Percentiles rank a stretch among this genome's conserved stretches.
phyloP scores from a whole-genome alignment of 345 rosid species.

The Hibiscus trionum region DNA sequence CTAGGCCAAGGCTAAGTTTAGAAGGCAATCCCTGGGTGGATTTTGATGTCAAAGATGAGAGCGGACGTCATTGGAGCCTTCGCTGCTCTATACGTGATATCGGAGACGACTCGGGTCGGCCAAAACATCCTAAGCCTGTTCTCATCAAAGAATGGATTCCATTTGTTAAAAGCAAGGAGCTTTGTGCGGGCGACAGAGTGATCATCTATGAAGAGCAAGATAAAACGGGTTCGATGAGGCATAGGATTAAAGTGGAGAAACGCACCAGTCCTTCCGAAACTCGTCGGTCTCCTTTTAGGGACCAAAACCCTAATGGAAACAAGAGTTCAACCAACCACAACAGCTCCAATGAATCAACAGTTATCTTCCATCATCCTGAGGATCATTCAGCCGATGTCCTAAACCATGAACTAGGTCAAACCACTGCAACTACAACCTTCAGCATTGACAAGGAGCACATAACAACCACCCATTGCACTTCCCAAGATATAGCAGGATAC shows the following conservation, averaged over 20 bases:
- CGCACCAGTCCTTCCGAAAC: background rate
- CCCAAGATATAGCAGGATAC: background rate
- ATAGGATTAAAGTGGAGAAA: background rate
- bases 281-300: background rate
- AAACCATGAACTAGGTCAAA: background rate
- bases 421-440: background rate
- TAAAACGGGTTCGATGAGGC: background rate
- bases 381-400: background rate
- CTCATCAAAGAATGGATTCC: background rate
- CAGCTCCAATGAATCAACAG: background rate
- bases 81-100: background rate
- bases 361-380: background rate
- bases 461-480: background rate
- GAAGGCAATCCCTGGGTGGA: background rate
- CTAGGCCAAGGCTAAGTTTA: background rate
- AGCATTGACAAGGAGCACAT: background rate
- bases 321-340: background rate
- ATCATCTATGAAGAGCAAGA: constrained; percentile 2
- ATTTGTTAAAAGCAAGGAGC: background rate
- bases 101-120: background rate
- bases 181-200: background rate
- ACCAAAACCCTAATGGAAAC: background rate
- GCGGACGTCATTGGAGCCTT: background rate
- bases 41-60: constrained; percentile 2
- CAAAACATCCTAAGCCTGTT: constrained; percentile 3